phyloP scores from a whole-genome alignment of 2,329 filamentous ascomycete species.

The Paracamarosporium sp. region DNA sequence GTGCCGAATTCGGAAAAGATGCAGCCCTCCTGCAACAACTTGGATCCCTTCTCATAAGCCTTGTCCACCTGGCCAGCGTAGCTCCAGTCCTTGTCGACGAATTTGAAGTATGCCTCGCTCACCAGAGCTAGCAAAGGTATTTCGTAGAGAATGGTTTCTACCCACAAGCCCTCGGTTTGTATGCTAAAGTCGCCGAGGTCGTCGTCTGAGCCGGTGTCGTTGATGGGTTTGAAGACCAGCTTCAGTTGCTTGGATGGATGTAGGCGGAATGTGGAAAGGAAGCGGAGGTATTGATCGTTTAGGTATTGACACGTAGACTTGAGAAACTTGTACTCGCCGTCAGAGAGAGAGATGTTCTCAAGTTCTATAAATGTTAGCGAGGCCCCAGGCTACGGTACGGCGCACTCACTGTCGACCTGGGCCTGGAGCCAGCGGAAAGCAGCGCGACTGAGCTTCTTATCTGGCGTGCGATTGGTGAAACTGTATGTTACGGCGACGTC shows the following conservation, averaged over 20 bases:
- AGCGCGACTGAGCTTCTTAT: conserved; percentile 85
- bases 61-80: conserved; percentile 86
- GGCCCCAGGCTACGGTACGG: neutral
- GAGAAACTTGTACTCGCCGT: conserved; percentile 82
- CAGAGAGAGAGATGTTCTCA: conserved; percentile 77
- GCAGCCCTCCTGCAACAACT: conserved; percentile 81
- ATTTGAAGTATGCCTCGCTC: conserved; percentile 97
- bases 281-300: conserved; percentile 76
- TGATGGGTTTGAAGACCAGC: conserved; percentile 66
- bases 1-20: conserved; percentile 94
- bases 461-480: conserved; percentile 93
- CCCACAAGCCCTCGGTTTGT: conserved; percentile 81
- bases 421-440: conserved; percentile 85
- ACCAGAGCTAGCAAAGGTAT: conserved; percentile 91
- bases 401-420: conserved; percentile 75
- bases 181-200: conserved; percentile 76
- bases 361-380: conserved; percentile 64
- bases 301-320: conserved; percentile 82
- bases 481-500: conserved; percentile 82
- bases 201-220: conserved; percentile 69
- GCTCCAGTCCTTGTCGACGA: conserved; percentile 91
- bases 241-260: conserved; percentile 81
- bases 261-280: conserved; percentile 81
- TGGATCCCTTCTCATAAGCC: conserved; percentile 80
- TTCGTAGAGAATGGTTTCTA: conserved; percentile 96